These are phyloP conservation scores for Neoboletus magnificus DNA, from an alignment of 768 basidiomycete genomes.

Conservation along the genomic window DNA sequence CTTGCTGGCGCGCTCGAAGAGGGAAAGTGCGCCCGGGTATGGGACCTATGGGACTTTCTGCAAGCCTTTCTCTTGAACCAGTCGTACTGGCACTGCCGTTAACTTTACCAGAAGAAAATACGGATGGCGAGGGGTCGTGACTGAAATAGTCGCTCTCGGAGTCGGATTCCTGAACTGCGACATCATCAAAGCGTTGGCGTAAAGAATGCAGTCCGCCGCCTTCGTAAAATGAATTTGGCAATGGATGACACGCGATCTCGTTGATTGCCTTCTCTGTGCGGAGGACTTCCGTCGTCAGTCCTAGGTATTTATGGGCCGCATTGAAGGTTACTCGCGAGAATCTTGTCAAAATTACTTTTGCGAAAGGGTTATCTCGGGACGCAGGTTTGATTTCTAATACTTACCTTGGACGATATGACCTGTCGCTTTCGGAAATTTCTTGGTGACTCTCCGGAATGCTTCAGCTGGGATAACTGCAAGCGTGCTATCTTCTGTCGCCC, in stretches of 20 bases:
- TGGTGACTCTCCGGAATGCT: constrained; percentile 89
- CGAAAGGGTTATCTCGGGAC: constrained; percentile 10
- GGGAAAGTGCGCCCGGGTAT: constrained; percentile 22
- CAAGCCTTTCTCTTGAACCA: constrained; percentile 22
- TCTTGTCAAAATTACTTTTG: constrained; percentile 84
- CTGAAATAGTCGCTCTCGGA: constrained; percentile 59
- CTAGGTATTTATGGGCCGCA: constrained; percentile 95
- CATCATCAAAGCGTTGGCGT: constrained; percentile 82
- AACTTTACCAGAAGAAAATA: constrained; percentile 21
- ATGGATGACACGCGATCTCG: constrained; percentile 92
- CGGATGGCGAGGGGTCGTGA: constrained; percentile 15
- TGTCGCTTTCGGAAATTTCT: constrained; percentile 95
- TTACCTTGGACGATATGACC: constrained; percentile 93
- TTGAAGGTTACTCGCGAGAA: constrained; percentile 97
- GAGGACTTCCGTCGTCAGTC: constrained; percentile 90
- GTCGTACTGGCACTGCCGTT: constrained; percentile 10
- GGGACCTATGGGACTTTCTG: constrained; percentile 22
- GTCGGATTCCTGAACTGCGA: constrained; percentile 42
- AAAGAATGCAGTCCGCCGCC: constrained; percentile 87
- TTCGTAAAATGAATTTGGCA: constrained; percentile 89
- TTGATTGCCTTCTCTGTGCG: constrained; percentile 97
- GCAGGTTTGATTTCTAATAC: constrained; percentile 1
- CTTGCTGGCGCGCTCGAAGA: constrained; percentile 42
- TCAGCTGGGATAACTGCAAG: constrained; percentile 99
- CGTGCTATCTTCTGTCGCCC: constrained; percentile 91